Percentiles rank a stretch among this genome's conserved stretches.
These are phyloP conservation scores for Metschnikowia henanensis DNA, from an alignment of 805 yeast genomes.

Conservation along the genomic window DNA sequence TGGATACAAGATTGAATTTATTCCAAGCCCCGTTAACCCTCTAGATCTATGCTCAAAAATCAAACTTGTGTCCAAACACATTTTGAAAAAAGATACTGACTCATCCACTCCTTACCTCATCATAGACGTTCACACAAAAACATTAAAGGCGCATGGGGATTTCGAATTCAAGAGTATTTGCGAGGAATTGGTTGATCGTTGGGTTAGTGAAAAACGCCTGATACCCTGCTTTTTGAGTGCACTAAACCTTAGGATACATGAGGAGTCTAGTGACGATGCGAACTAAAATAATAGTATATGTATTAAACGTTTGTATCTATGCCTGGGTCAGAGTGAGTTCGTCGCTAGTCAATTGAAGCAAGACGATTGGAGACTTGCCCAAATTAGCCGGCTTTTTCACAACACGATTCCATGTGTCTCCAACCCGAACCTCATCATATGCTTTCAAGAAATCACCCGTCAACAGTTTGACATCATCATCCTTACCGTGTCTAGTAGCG, in stretches of 20 bases:
- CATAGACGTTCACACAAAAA: conserved; percentile 55
- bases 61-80: conserved; percentile 51
- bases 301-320: not conserved
- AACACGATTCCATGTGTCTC: conserved; percentile 56
- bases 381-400: conserved; percentile 50
- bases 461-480: conserved; percentile 5
- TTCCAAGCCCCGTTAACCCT: conserved; percentile 44
- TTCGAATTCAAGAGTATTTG: conserved; percentile 37
- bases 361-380: conserved; percentile 38
- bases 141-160: conserved; percentile 51
- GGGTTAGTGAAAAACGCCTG: conserved; percentile 69
- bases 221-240: conserved; percentile 80
- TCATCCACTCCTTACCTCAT: conserved; percentile 44
- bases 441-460: not conserved
- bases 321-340: conserved; percentile 10
- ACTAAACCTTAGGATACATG: conserved; percentile 64
- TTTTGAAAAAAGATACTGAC: conserved; percentile 20
- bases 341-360: conserved; percentile 35
- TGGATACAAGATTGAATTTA: conserved; percentile 73
- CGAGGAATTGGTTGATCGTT: conserved; percentile 56
- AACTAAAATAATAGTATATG: not conserved
- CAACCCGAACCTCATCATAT: conserved; percentile 49
- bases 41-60: conserved; percentile 51
- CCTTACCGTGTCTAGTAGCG: conserved; percentile 10
- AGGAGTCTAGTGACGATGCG: conserved; percentile 24